Conservation (phyloP, 192 early-diverging fungal species). For the Coemansia sp. region DNA sequence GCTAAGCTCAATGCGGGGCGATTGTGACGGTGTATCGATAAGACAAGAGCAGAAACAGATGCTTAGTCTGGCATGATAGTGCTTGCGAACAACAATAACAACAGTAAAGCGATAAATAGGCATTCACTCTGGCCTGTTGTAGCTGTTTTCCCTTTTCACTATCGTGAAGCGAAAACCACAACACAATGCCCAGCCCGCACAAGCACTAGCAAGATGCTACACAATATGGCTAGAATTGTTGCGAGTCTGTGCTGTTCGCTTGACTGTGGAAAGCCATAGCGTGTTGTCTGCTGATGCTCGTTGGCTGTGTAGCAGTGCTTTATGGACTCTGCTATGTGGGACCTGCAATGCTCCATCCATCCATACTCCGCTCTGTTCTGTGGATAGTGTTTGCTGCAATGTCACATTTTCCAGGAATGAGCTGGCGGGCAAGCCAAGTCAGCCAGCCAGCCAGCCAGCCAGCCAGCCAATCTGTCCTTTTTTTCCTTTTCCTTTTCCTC, state of each 20-base stretch:
- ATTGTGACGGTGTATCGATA: constrained; percentile 2
- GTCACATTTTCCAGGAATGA: not conserved
- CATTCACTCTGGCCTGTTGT: not conserved
- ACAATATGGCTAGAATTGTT: not conserved
- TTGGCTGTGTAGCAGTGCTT: too few species aligned
- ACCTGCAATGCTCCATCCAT: too few species aligned
- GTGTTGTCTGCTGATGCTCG: too few species aligned
- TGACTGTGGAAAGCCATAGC: too few species aligned
- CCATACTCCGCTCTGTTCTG: too few species aligned
- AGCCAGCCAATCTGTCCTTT: not conserved
- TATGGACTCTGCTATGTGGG: too few species aligned
- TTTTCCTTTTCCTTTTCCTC: not conserved
- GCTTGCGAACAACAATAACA: constrained; percentile 6
- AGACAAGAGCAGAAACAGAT: not conserved
- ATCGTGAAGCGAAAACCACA: not conserved
- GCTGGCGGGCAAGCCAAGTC: not conserved
- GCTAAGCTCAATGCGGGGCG: constrained; percentile 1
- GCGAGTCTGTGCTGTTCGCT: not conserved
- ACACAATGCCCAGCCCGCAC: not conserved
- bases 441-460: too few species aligned
- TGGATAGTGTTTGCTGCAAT: too few species aligned
- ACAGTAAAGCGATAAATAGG: not conserved
- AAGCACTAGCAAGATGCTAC: not conserved
- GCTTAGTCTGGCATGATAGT: constrained; percentile 1
- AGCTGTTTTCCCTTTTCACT: not conserved